Evolutionary conservation across 768 basidiomycete species (phyloP), one percentile per base, ranked within the genome.

Genomic region (Termitomyces sp.): DNA sequence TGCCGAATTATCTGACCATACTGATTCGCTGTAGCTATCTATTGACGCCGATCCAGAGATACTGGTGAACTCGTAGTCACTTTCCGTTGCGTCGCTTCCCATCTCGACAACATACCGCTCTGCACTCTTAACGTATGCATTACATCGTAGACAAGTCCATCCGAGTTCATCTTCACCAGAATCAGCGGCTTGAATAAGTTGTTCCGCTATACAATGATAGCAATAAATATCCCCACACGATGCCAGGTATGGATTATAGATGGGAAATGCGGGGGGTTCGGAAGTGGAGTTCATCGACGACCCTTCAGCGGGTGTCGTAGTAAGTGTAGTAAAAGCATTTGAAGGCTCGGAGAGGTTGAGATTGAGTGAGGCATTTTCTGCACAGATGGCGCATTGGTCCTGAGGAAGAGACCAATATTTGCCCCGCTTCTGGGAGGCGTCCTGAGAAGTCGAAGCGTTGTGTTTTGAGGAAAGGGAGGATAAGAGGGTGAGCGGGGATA

Each of bases 321-420:
- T 63, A 35, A 76, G 61, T 5, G 72, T 62, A 12, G 77, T 73
- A 56, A 86, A 75, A 9, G 79, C 73, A 59, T 79, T 82, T 17
- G 75, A 65, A 32, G 83, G 67, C 55, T 86, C 79, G 16, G 83
- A 73, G 27, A 82, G 63, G 65, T 83, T 78, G 61, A 86, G 72
- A 57, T 76, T 80, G 61, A 82, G 80, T 2, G 84, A 80, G 0
- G 88, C 81, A 66, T 86, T 87, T 69, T 88, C 90, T 32, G 83
- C 81, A 69, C 97, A 99, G 44, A 98, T 91, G 10, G 94, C 91
- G 64, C 97, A 99, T 64, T 91, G 88, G 61, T 87, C 80, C 40
- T 72, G 72, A 0, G 89, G 77, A 16, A 98, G 79, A 27, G 80
- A 67, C 71, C 83, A 83, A 65, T 87, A 89, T 68, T 83, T 88